Base-by-base conservation (phyloP, 2,329 filamentous ascomycete species). In the Fusarium nygamai region DNA sequence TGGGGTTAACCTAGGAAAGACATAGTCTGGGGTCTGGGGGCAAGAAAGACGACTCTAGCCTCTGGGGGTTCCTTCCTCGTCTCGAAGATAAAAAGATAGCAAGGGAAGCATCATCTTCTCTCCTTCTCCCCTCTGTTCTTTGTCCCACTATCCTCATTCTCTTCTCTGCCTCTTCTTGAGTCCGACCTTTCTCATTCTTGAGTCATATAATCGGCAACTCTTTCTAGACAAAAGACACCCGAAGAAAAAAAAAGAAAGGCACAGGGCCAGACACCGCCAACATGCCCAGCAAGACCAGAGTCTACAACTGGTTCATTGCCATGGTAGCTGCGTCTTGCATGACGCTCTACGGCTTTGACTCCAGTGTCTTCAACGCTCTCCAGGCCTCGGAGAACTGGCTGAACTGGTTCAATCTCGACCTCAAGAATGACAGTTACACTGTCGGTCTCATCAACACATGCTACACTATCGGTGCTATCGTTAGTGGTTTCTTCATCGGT, bases 291-390 rank as follows among this genome's bases (percentile, higher is more conserved):
- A 80, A 80, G 64, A 82, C 79, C 69, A 81, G 81, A 64, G 58
- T 50, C 60, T 78, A 78, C 74, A 78, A 78, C 72, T 78, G 77
- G 77, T 93, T 91, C 84, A 90, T 92, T 74, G 91, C 90, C 68
- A 85, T 92, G 62, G 89, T 93, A 73, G 92, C 92, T 64, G 91
- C 92, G 78, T 90, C 91, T 80, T 93, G 91, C 81, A 93, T 93
- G 92, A 91, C 93, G 29, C 86, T 94, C 50, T 93, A 93, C 80
- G 92, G 92, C 65, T 93, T 93, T 80, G 92, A 93, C 86, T 91
- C 92, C 4, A 92, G 91, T 43, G 91, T 93, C 53, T 94, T 91
- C 85, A 94, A 94, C 80, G 91, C 91, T 10, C 88, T 93, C 11
- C 92, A 93, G 81, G 90, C 89, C 38, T 92, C 90, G 3, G 81